Base-by-base conservation (phyloP, 75 land plant genomes). In the Pinus albicaulis region DNA sequence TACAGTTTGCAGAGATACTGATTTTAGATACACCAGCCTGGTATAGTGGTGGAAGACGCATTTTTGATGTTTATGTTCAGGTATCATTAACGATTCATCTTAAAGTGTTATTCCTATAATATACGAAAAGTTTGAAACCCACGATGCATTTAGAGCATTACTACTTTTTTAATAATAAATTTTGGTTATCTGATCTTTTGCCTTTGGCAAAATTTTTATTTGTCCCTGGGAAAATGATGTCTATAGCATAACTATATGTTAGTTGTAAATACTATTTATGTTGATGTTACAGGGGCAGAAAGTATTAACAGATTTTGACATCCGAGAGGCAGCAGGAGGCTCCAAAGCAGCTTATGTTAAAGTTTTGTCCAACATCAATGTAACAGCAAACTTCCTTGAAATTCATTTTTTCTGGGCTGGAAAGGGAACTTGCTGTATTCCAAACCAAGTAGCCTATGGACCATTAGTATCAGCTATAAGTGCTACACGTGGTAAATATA, bases 331-430 rank as follows among this genome's bases (percentile, higher is more conserved):
- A 55, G 90, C 96, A 44, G 78, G 78, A 31, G 92, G 86, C 11
- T 76, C 77, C 60, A 84, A 82, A 52, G 81, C 17, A 7, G 83
- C 77, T 14, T 74, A 86, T 19, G 34, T 62, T 1, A 73, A 34
- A 75, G 71, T 64, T 1, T 82, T 82, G n/a, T n/a, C n/a, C 74
- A 24, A 31, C 48, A 77, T 80, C 15, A 61, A 76, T 55, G 55
- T 69, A 55, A 80, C 83, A 3, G 74, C 64, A 55, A 86, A 81
- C 10, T 85, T 75, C 66, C 52, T 94, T 56, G 95, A 94, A 63
- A 87, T 93, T 53, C 87, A 84, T n/a, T n/a, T 77, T 16, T 77
- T 81, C 65, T 91, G 86, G 86, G 88, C 88, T 79, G 92, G 69
- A 65, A 65, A 65, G 69, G 69, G 69, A 65, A 65, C 69, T 31